Evolutionary conservation across 2,329 filamentous ascomycete genomes (phyloP), one percentile per base, ranked within the genome.

Genomic region (Hymenotorrendiella dingleyae): DNA sequence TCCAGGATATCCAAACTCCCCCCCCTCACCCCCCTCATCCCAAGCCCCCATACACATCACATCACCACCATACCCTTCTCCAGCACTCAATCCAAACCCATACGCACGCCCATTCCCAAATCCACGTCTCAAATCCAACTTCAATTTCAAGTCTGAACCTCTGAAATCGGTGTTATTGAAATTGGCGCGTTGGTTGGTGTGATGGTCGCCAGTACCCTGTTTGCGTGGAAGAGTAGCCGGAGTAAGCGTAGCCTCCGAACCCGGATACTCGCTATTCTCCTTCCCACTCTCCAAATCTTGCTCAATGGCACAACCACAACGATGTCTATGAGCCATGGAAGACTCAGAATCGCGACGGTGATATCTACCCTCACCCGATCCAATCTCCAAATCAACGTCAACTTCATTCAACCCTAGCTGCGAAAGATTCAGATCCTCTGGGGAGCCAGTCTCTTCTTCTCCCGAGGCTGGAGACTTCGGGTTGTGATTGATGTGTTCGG

Each of bases 381-480:
- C 46, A 4, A 40, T n/a, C 4, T 32, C 38, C 1, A 48, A 44
- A 1, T n/a, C 39, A 6, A 54, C 16, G 27, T 50, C 43, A 3
- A 19, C 33, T 9, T 47, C 7, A 23, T 42, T 27, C 3, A 52
- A 23, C 12, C 52, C 43, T n/a, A 52, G 56, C 16, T 49, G 24
- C 6, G 46, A 33, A 12, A 27, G 39, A 34, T 56, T 54, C 3
- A 50, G 49, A 1, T 50, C 56, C 36, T 58, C 56, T 12, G 50
- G 54, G 7, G 34, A 43, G 5, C 36, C 36, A 8, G 24, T 28
- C 2, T 45, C 47, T 19, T 4, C n/a, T 6, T 36, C 24, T 9
- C 50, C 48, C 1, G 47, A 52, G 6, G 46, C 40, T 35, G 47
- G 47, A 14, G 48, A 50, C 20, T 33, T 22, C 20, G 41, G 38